Percentiles rank a stretch among this genome's conserved stretches.
Evolutionary conservation across 2,329 filamentous ascomycete genomes (phyloP).

Genomic region (Monilinia fructigena): DNA sequence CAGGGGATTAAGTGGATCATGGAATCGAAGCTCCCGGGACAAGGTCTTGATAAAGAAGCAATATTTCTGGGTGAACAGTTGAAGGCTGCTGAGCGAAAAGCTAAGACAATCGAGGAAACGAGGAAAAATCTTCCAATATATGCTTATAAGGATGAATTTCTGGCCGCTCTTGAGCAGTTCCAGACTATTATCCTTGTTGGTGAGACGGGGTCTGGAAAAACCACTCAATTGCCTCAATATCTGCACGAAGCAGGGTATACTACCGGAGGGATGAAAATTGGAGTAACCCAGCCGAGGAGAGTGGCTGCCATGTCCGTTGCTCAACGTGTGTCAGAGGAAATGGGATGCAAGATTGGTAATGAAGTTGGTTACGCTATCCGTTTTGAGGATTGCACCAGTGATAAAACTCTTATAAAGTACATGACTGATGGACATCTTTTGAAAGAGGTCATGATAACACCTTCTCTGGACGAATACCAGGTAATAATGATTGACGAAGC

Average conservation of each 20-base stretch:
- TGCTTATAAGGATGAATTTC: constrained; percentile 78
- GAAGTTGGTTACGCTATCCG: constrained; percentile 94
- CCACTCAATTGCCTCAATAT: constrained; percentile 92
- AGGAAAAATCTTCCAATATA: constrained; percentile 89
- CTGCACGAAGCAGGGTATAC: constrained; percentile 89
- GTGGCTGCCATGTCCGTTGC: constrained; percentile 98
- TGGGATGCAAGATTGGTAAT: constrained; percentile 83
- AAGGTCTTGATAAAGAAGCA: constrained; percentile 74
- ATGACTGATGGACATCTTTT: constrained; percentile 97
- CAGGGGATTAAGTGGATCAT: constrained; percentile 84
- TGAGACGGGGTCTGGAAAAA: constrained; percentile 94
- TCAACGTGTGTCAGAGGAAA: constrained; percentile 91
- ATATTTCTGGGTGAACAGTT: constrained; percentile 75
- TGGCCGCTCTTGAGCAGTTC: constrained; percentile 80
- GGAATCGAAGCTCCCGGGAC: constrained; percentile 70
- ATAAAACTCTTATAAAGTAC: constrained; percentile 91
- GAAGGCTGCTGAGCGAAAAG: constrained; percentile 84
- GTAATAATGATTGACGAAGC: constrained; percentile 96
- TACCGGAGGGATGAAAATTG: constrained; percentile 78
- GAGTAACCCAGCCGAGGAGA: constrained; percentile 89
- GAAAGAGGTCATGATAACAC: constrained; percentile 85
- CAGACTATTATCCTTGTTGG: constrained; percentile 91
- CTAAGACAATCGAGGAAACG: constrained; percentile 85
- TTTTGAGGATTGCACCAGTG: constrained; percentile 88
- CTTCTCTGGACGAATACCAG: constrained; percentile 77